Evolutionary conservation across 2,329 filamentous ascomycete genomes (phyloP).

Genomic region (Thielaviopsis punctulata): DNA sequence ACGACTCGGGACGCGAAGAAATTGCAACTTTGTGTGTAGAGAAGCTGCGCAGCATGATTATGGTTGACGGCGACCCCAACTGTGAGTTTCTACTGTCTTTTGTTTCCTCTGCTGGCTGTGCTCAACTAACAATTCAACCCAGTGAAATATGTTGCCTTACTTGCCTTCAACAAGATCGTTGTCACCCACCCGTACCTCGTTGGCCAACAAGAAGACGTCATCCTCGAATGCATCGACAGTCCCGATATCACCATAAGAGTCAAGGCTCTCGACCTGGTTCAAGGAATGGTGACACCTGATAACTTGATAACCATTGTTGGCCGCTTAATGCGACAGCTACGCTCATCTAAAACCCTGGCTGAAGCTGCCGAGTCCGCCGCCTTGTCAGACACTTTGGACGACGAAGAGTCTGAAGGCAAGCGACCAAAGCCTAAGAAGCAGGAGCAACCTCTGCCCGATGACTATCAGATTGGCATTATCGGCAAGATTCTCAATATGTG

Average conservation of each 20-base stretch:
- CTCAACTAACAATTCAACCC: no score
- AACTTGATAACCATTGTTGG: slow-evolving; percentile 74
- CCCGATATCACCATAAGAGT: slow-evolving; percentile 89
- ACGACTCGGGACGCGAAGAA: slow-evolving; percentile 68
- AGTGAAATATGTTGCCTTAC: slow-evolving; percentile 94
- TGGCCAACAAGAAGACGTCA: slow-evolving; percentile 85
- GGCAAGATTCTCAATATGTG: slow-evolving; percentile 76
- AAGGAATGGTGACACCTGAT: slow-evolving; percentile 82
- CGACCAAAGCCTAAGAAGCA: slow-evolving; percentile 12
- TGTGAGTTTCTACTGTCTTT: no score
- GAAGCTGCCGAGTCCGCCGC: slow-evolving; percentile 1
- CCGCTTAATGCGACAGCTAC: slow-evolving; percentile 73
- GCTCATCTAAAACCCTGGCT: slow-evolving; percentile 28
- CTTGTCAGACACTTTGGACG: slow-evolving; percentile 3
- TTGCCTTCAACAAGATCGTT: slow-evolving; percentile 93
- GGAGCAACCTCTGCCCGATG: slow-evolving; percentile 52
- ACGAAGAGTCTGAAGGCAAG: slow-evolving; percentile 2
- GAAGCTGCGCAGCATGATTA: slow-evolving; percentile 86
- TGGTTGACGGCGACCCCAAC: slow-evolving; percentile 85
- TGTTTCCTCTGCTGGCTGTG: no score
- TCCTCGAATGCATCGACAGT: slow-evolving; percentile 90
- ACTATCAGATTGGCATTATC: slow-evolving; percentile 74
- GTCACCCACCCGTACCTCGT: slow-evolving; percentile 76
- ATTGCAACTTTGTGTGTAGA: slow-evolving; percentile 83
- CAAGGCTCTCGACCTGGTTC: slow-evolving; percentile 77